phyloP scores from a whole-genome alignment of 192 early-diverging fungal species.

The Umbelopsis sp. region DNA sequence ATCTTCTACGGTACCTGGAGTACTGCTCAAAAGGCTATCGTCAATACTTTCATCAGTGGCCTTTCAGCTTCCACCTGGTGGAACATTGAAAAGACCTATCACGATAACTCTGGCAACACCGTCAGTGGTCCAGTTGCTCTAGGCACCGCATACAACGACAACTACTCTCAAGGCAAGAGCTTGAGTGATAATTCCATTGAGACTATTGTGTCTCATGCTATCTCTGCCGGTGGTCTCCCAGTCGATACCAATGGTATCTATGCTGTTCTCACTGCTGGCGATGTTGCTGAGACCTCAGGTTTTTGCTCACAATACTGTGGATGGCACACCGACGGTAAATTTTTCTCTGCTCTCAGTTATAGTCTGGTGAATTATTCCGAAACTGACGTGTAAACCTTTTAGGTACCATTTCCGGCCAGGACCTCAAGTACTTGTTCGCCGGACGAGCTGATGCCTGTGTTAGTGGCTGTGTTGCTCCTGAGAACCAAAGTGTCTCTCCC shows the following conservation, averaged over 20 bases:
- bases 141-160: not conserved
- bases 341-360: not conserved
- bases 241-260: slow-evolving; percentile 24
- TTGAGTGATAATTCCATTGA: slow-evolving; percentile 16
- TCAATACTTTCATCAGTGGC: slow-evolving; percentile 9
- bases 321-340: slow-evolving; percentile 17
- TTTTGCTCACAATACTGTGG: slow-evolving; percentile 31
- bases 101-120: slow-evolving; percentile 13
- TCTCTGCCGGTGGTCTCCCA: slow-evolving; percentile 13
- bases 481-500: slow-evolving; percentile 28
- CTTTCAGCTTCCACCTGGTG: slow-evolving; percentile 17
- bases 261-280: slow-evolving; percentile 18
- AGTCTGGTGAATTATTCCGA: not conserved
- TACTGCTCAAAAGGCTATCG: slow-evolving; percentile 1
- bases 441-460: slow-evolving; percentile 12
- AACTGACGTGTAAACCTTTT: not conserved
- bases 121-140: slow-evolving; percentile 20
- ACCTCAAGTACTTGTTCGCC: slow-evolving; percentile 25
- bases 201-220: slow-evolving; percentile 10
- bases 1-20: slow-evolving; percentile 29
- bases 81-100: slow-evolving; percentile 32
- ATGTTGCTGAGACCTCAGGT: slow-evolving; percentile 26
- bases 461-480: slow-evolving; percentile 19
- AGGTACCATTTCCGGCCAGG: slow-evolving; percentile 10
- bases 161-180: slow-evolving; percentile 28